phyloP scores from a whole-genome alignment of 2,329 filamentous ascomycete species.

The Fusarium secorum region DNA sequence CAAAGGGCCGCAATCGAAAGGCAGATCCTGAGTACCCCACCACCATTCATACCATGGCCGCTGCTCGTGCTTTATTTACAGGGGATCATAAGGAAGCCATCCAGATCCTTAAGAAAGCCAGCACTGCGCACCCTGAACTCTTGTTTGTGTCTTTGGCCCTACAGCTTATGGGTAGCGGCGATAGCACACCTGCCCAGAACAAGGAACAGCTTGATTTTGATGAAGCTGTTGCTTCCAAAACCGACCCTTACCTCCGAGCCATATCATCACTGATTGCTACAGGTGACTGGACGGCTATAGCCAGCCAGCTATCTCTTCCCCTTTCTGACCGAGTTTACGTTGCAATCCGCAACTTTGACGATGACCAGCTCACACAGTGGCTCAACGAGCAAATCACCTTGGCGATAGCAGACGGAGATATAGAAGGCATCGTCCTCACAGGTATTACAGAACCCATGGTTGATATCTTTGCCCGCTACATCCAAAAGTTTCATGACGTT shows the following conservation, averaged over 20 bases:
- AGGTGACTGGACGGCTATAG: slow-evolving; percentile 77
- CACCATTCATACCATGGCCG: slow-evolving; percentile 73
- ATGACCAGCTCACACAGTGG: slow-evolving; percentile 70
- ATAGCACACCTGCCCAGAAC: slow-evolving; percentile 52
- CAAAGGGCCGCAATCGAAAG: slow-evolving; percentile 54
- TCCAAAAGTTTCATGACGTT: slow-evolving; percentile 77
- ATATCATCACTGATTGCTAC: slow-evolving; percentile 81
- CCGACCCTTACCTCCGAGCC: slow-evolving; percentile 80
- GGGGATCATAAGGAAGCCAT: slow-evolving; percentile 74
- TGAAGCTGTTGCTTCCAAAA: slow-evolving; percentile 66
- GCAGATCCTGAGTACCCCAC: slow-evolving; percentile 58
- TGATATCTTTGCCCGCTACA: slow-evolving; percentile 78
- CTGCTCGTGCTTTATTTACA: slow-evolving; percentile 78
- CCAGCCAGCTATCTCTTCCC: slow-evolving; percentile 75
- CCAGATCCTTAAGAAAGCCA: slow-evolving; percentile 72
- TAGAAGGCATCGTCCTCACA: slow-evolving; percentile 80
- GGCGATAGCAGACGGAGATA: slow-evolving; percentile 71
- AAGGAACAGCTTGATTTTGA: slow-evolving; percentile 66
- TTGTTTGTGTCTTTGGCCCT: slow-evolving; percentile 73
- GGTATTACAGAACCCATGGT: slow-evolving; percentile 77
- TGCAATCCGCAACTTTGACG: slow-evolving; percentile 71
- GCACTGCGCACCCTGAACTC: slow-evolving; percentile 68
- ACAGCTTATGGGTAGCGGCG: slow-evolving; percentile 66
- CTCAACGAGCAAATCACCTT: slow-evolving; percentile 70
- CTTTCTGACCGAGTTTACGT: slow-evolving; percentile 78